Conservation (phyloP, 305 asterid genomes). For the Fraxinus platypoda region DNA sequence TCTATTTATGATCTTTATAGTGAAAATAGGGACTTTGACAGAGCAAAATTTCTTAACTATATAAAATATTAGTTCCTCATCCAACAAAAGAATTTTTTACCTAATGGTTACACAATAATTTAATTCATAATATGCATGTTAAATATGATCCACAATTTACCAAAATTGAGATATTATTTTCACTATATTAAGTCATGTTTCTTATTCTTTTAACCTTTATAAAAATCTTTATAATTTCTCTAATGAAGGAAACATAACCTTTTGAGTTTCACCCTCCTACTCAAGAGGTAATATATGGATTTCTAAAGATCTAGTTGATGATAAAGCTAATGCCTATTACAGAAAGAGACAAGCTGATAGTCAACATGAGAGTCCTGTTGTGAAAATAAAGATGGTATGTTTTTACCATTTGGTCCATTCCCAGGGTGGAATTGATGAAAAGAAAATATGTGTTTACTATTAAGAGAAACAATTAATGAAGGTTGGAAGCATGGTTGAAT, state of each 20-base stretch:
- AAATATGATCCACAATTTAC: neutral
- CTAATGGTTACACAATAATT: neutral
- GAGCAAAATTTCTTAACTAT: neutral
- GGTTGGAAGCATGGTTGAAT: neutral
- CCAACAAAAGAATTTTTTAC: neutral
- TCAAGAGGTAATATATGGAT: neutral
- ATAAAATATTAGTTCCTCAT: neutral
- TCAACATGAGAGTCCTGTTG: neutral
- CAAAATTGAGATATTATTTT: neutral
- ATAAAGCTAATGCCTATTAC: slow-evolving; percentile 2
- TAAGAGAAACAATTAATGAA: neutral
- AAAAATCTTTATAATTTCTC: neutral
- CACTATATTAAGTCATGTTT: neutral
- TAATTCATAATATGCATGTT: neutral
- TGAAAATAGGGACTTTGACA: neutral
- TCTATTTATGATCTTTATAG: neutral
- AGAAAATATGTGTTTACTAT: neutral
- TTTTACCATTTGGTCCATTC: neutral
- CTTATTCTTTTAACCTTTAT: neutral
- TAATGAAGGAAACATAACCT: slow-evolving; percentile 1
- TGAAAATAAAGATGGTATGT: neutral
- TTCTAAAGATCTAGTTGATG: neutral
- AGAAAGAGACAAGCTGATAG: neutral
- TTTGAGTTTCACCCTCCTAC: neutral
- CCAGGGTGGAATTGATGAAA: neutral